Evolutionary conservation across 2,329 filamentous ascomycete genomes (phyloP), one percentile per base, ranked within the genome.

Genomic region (Trichoderma sp.): DNA sequence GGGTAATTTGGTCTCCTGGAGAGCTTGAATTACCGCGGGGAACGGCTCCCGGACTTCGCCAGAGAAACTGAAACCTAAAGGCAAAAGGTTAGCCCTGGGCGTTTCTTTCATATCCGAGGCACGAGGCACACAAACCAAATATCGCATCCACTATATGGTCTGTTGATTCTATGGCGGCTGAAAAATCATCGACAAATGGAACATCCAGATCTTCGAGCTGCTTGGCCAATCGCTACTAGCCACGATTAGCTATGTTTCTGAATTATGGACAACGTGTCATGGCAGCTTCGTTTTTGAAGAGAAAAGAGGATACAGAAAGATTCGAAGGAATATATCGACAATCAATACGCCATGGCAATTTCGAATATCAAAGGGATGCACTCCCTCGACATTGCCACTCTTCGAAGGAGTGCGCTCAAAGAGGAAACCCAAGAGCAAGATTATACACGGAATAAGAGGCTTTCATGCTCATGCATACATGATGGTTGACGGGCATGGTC

Each of bases 1-100:
- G 0, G 94, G 92, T 8, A 96, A 76, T 31, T 86, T 86, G 5
- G 92, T 91, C 53, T 89, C 85, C 73, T 93, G 88, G 47, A 99
- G 84, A 8, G 91, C 89, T 71, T 87, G 83, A 74, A 99, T 96
- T 16, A 97, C 91, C 0, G 85, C 85, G 0, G 91, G 90, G 77
- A 98, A 99, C 1, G 96, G 96, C 73, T 97, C 93, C n/a, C 96
- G 90, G 65, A 99, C 91, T 72, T 96, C 91, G 7, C 94, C 95
- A 1, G 90, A 91, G 82, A 99, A 99, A 71, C 92, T 96, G 83
- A 99, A 99, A 8, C 93, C 91, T 91, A 43, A 57, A 65, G 40
- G 10, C 37, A 64, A 37, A 37, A 24, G 16, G 70, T 76, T 53
- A 75, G 67, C 40, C 16, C 58, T 16, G 33, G 31, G 59, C 21